phyloP scores from a whole-genome alignment of 2,329 filamentous ascomycete species.

The Niveomyces coronatus region DNA sequence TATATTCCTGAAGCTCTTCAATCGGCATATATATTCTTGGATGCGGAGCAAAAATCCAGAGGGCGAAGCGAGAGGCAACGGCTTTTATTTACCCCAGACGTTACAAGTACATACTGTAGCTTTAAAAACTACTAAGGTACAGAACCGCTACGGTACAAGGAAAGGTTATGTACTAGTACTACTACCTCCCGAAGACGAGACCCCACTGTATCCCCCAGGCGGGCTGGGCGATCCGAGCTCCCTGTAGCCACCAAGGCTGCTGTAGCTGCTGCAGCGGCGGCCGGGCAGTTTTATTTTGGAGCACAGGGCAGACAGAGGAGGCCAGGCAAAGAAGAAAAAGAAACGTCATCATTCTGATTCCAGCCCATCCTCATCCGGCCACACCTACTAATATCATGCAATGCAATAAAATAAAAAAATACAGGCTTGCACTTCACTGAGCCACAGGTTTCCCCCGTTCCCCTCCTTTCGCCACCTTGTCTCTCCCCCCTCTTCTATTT shows the following conservation, averaged over 20 bases:
- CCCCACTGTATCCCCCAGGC: background rate
- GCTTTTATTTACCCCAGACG: too few relatives aligned
- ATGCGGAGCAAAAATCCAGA: too few relatives aligned
- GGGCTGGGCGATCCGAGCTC: background rate
- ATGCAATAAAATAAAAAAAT: background rate
- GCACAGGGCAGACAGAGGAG: background rate
- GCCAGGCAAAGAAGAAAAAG: background rate
- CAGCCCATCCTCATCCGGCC: slow-evolving; percentile 7
- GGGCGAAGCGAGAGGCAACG: too few relatives aligned
- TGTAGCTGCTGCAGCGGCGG: too few relatives aligned
- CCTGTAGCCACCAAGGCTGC: too few relatives aligned
- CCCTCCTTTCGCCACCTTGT: background rate
- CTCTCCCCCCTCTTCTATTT: background rate
- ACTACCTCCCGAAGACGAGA: background rate
- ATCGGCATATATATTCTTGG: too few relatives aligned
- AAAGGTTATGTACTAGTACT: too few relatives aligned
- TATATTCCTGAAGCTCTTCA: too few relatives aligned
- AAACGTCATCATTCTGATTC: background rate
- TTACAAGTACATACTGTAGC: too few relatives aligned
- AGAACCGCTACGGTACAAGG: too few relatives aligned
- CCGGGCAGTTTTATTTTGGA: too few relatives aligned
- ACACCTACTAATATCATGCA: background rate
- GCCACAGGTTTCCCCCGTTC: background rate
- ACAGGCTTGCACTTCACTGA: slow-evolving; percentile 1
- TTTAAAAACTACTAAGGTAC: too few relatives aligned